These are phyloP conservation scores for Fusarium pseudocircinatum DNA, from an alignment of 2,329 filamentous ascomycete genomes.

Conservation along the genomic window DNA sequence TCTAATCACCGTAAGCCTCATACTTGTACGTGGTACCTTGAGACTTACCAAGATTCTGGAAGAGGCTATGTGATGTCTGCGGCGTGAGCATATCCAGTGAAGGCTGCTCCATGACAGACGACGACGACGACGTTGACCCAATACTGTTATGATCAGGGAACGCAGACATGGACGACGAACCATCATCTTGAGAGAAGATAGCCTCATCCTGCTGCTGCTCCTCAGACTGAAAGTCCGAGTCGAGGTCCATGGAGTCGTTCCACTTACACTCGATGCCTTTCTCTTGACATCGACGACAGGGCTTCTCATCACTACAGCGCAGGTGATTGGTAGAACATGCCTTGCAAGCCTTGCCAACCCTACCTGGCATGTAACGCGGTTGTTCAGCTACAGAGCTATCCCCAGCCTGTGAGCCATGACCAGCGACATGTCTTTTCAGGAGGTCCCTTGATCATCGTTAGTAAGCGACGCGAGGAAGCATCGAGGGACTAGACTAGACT, in stretches of 20 bases:
- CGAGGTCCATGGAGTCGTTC: slow-evolving; percentile 19
- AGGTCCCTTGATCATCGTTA: slow-evolving; percentile 36
- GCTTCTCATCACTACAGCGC: slow-evolving; percentile 45
- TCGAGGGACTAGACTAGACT: background rate
- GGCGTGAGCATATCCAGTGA: slow-evolving; percentile 13
- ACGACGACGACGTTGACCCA: background rate
- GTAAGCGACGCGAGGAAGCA: background rate
- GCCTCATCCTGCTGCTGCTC: slow-evolving; percentile 1
- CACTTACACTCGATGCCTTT: slow-evolving; percentile 44
- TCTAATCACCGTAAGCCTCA: background rate
- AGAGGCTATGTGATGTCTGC: slow-evolving; percentile 16
- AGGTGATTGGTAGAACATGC: slow-evolving; percentile 45
- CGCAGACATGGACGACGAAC: background rate
- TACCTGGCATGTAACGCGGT: slow-evolving; percentile 26
- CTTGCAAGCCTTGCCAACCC: slow-evolving; percentile 43
- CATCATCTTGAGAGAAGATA: slow-evolving; percentile 7
- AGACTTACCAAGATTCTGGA: slow-evolving; percentile 20
- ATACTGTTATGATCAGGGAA: background rate
- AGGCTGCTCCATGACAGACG: slow-evolving; percentile 10
- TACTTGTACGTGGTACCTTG: rapidly evolving
- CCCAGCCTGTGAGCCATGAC: slow-evolving; percentile 30
- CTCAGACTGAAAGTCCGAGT: slow-evolving; percentile 20
- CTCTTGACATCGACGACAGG: slow-evolving; percentile 43
- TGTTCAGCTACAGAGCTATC: slow-evolving; percentile 5
- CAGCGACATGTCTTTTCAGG: slow-evolving; percentile 37